Base-by-base conservation (phyloP, 768 basidiomycete species). In the Coprinellus aureogranulatus region DNA sequence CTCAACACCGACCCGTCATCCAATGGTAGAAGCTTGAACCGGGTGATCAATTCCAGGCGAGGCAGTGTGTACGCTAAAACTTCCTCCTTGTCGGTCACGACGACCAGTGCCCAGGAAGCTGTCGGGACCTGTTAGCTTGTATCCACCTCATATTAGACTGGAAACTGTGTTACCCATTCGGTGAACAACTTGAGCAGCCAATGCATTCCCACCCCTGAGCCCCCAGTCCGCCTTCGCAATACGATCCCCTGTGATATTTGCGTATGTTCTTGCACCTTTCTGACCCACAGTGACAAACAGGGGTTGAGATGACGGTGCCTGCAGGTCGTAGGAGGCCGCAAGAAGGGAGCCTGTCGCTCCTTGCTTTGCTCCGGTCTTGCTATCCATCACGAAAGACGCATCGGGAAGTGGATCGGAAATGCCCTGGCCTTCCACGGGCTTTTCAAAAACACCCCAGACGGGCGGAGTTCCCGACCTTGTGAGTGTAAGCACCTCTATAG, bases 141-240 rank as follows among this genome's bases (percentile, higher is more conserved):
- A 10, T 22, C 53, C 41, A 34, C n/a, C n/a, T n/a, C n/a, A n/a
- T n/a, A n/a, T n/a, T n/a, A n/a, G n/a, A n/a, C n/a, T n/a, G n/a
- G n/a, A n/a, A n/a, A n/a, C n/a, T n/a, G n/a, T n/a, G n/a, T 57
- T 64, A 89, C 90, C 84, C 62, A 83, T 77, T 62, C 80, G 82
- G 54, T 83, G 82, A 3, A 92, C 75, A 16, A 89, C 75, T 47
- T 85, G 79, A 6, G 76, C 77, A 40, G 72, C 69, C 26, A 79
- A 72, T 11, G 86, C 80, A 6, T 68, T 68, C 9, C 86, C 87
- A 14, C 68, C 64, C 63, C 83, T 85, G 42, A 64, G 68, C 20
- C 75, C 73, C 84, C 89, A 86, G 20, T 92, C 89, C 1, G 76
- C 80, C 67, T 83, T 89, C 3, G 79, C 83, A 20, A 92, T 69